Evolutionary conservation across 78 protist species (phyloP).

Genomic region (Dictyostelium firmibasis): DNA sequence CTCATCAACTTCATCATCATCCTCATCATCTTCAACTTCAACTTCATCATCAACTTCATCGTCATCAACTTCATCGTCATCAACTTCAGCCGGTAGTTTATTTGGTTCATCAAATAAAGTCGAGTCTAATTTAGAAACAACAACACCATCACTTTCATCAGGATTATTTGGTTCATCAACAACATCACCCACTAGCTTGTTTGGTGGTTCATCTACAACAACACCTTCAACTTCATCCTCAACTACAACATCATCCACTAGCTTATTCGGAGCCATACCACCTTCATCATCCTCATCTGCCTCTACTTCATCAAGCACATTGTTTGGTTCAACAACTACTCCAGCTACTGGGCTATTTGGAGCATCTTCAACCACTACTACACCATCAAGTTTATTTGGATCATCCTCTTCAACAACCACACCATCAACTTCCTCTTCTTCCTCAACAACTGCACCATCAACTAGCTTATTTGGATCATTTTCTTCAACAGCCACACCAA

Average conservation of each 20-base stretch:
- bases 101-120: neutral
- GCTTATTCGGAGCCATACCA: neutral
- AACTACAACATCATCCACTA: neutral
- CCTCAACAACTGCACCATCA: neutral
- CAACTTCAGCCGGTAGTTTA: neutral
- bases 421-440: neutral
- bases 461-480: conserved; percentile 2
- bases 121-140: neutral
- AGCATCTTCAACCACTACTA: neutral
- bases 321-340: neutral
- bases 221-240: neutral
- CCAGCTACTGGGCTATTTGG: neutral
- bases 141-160: neutral
- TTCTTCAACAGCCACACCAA: neutral
- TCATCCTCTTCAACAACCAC: neutral
- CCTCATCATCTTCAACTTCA: neutral
- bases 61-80: neutral
- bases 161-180: conserved; percentile 9
- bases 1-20: too few relatives aligned
- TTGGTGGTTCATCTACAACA: neutral
- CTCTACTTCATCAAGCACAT: neutral
- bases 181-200: neutral
- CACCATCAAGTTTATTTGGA: neutral
- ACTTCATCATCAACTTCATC: neutral
- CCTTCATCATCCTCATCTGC: neutral